Percentiles rank a stretch among this genome's conserved stretches.
These are phyloP conservation scores for Basidioascus undulatus DNA, from an alignment of 768 basidiomycete species.

Conservation along the genomic window DNA sequence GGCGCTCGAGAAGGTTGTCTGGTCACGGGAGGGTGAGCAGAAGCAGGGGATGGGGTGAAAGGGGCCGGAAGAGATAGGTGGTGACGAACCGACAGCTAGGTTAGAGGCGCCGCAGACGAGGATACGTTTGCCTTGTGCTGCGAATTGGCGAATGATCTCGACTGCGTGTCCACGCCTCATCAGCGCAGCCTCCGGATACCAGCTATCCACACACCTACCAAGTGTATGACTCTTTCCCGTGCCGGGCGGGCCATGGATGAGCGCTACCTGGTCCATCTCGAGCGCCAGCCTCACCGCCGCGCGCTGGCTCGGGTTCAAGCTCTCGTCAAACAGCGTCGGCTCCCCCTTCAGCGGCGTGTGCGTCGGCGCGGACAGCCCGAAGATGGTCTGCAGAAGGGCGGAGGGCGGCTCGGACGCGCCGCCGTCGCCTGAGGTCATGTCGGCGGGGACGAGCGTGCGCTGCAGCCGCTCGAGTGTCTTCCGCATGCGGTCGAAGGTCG, in stretches of 20 bases:
- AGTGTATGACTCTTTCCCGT: too few relatives aligned
- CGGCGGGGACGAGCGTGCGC: not conserved
- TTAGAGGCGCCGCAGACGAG: conserved; percentile 87
- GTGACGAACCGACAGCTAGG: conserved; percentile 35
- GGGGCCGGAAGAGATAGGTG: not conserved
- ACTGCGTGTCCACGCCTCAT: conserved; percentile 91
- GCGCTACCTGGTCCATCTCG: conserved; percentile 53
- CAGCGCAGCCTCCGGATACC: conserved; percentile 10
- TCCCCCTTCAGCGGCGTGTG: conserved; percentile 23
- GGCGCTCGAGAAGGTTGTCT: conserved; percentile 78
- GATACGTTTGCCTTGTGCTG: conserved; percentile 24
- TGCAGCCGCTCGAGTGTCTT: conserved; percentile 40
- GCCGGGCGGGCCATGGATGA: conserved; percentile 95
- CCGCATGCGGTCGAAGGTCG: conserved; percentile 85
- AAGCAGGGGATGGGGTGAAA: not conserved
- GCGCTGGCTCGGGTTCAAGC: conserved; percentile 62
- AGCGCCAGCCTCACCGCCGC: conserved; percentile 64
- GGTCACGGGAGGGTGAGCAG: not conserved
- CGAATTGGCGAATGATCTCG: conserved; percentile 62
- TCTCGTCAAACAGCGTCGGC: conserved; percentile 39
- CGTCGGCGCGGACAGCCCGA: conserved; percentile 29
- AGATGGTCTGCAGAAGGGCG: conserved; percentile 37
- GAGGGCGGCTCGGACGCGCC: not conserved
- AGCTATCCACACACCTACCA: not conserved
- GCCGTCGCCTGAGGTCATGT: not conserved